Base-by-base conservation (phyloP, 306 rosid species). In the Phaseolus lunatus region DNA sequence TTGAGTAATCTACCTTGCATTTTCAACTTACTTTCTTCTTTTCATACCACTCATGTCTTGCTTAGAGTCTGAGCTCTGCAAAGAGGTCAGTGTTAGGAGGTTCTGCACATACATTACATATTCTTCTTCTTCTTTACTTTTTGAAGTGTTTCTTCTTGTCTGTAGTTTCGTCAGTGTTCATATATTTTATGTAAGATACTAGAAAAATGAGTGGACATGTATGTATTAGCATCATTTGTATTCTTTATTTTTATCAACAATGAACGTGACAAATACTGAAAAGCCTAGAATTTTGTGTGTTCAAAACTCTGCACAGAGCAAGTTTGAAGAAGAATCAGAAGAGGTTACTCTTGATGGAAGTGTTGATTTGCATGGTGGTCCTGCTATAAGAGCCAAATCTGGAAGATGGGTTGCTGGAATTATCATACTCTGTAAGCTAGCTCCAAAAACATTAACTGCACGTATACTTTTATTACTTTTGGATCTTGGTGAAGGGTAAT, bases 391-490 rank as follows among this genome's bases (percentile, higher is more conserved):
- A 82, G 69, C 79, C 62, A 89, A 91, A 87, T 88, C 99, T 29
- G 99, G 99, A 63, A 76, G 89, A 84, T 92, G 99, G 99, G 75
- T 82, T 77, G 99, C 98, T 67, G 99, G 89, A 84, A 91, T 58
- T 53, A 91, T 92, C 88, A 82, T 96, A 61, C 98, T 96, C 61
- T 79, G 99, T 96, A 92, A 89, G 97, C 84, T 53, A 89, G 94
- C 82, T 58, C 49, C 74, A 20, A 12, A 64, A 24, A 22, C 56
- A 41, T 47, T 10, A 39, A n/a, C 7, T 31, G 2, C 54, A 50
- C 11, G 61, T 3, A 14, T 70, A 10, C 10, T 1, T 67, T 59
- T 45, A n/a, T 11, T 39, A 37, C 3, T 79, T 59, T 24, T 16
- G 16, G 23, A 43, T n/a, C 19, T 52, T 47, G 44, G n/a, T 33